Evolutionary conservation across 192 early-diverging fungal species (phyloP), one percentile per base, ranked within the genome.

Genomic region (Dimargaris verticillata): DNA sequence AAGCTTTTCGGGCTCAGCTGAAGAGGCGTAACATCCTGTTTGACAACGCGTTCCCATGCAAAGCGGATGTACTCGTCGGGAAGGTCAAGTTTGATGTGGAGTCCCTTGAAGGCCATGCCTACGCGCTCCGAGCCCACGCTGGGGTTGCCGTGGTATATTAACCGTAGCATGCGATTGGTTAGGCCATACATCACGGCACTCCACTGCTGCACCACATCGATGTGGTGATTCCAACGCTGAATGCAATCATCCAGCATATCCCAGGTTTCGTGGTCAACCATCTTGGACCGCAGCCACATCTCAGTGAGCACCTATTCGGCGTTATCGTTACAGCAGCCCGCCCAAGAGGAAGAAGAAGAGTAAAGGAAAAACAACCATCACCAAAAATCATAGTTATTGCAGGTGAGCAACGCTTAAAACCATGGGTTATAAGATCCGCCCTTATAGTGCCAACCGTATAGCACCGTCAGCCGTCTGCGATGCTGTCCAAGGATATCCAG

Each of bases 171-270:
- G n/a, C 83, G 67, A 44, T 84, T 70, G 25, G 86, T 84, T 17
- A 92, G 67, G 25, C 72, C 82, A n/a, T 88, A 65, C 0, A 78
- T 70, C 4, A 74, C 75, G 9, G 83, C 80, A 60, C 77, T 84
- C 90, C 90, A 92, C 63, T 92, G 81, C 33, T 73, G 73, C 44
- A 91, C 63, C 20, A 82, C 71, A 47, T 80, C 75, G n/a, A 83
- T 68, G 51, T 88, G 74, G 65, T 91, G 83, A 0, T 80, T 83
- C 90, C 90, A 92, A 22, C 74, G 55, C 41, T 72, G 70, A 64
- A 78, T 81, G 61, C 75, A 82, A 25, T 68, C 69, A 70, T 88
- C 84, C 44, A 92, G 69, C 64, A 78, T 77, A 57, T 89, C 75
- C 88, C 88, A 92, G 80, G 89, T 84, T 28, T 85, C 79, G 13